Evolutionary conservation across 31 red algal genomes (phyloP), one percentile per base, ranked within the genome.

Genomic region (Porphyra umbilicalis): DNA sequence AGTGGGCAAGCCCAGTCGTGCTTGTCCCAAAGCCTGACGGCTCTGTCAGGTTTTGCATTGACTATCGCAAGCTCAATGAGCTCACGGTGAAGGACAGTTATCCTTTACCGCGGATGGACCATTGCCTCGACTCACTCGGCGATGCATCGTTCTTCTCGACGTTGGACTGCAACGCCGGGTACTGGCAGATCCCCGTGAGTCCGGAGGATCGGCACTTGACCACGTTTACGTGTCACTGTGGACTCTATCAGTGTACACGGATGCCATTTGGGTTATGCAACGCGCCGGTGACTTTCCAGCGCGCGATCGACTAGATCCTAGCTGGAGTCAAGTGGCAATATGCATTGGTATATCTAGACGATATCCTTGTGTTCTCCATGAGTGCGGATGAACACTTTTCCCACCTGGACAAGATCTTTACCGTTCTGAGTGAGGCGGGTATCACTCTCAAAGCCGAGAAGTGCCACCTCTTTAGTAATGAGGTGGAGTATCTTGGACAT

Each of bases 341-440:
- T 33, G 79, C 77, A 34, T 35, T 86, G 39, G 77, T 86, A 38
- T 86, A 86, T 40, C 35, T 86, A 25, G 84, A 86, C 77, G 84
- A 86, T 42, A 40, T 80, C 32, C 78, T 80, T 37, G 32, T 86
- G 31, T 86, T 80, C 35, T 86, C 84, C 34, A 38, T 16, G 30
- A 79, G 75, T 35, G 25, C 34, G 15, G 29, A 86, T 9, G 76
- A 80, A 35, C 84, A 86, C 77, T 36, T 86, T 6, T 33, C 42
- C 25, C 77, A 86, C 35, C 32, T 86, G 34, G 44, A 80, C 15
- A 35, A 36, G 10, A 36, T 80, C 71, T 76, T 79, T 15, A 39
- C 38, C 38, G 7, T 6, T 6, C 9, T 39, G 38, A 9, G 38
- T 39, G 38, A 39, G 9, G 38, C 38, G 9, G 38, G 38, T 9